Conservation (phyloP, 805 yeast genomes). For the Candida ascalaphidarum region DNA sequence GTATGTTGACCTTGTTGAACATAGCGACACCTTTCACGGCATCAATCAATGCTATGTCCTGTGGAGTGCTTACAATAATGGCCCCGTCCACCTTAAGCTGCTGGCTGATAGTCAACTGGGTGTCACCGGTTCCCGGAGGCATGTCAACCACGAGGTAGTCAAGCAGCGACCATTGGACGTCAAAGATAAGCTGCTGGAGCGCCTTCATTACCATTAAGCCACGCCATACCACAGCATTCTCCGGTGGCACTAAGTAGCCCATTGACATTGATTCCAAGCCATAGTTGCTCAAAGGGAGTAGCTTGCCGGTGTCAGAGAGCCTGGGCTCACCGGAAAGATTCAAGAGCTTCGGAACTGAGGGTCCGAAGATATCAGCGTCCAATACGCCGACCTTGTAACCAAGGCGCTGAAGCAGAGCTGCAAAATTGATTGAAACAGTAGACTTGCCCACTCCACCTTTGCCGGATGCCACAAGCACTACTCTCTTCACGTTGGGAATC, state of each 20-base stretch:
- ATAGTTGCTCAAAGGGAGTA: slow-evolving; percentile 61
- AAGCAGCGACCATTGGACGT: slow-evolving; percentile 63
- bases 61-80: slow-evolving; percentile 77
- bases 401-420: slow-evolving; percentile 45
- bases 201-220: slow-evolving; percentile 87
- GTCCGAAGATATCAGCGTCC: slow-evolving; percentile 82
- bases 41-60: slow-evolving; percentile 74
- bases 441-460: slow-evolving; percentile 83
- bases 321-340: slow-evolving; percentile 66
- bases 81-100: slow-evolving; percentile 72
- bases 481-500: slow-evolving; percentile 53
- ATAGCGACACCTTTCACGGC: slow-evolving; percentile 73
- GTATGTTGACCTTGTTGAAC: slow-evolving; percentile 66
- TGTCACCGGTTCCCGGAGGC: slow-evolving; percentile 93
- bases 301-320: slow-evolving; percentile 39
- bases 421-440: slow-evolving; percentile 63
- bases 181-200: slow-evolving; percentile 72
- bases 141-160: slow-evolving; percentile 71
- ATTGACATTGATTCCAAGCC: slow-evolving; percentile 83
- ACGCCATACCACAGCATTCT: slow-evolving; percentile 74
- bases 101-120: slow-evolving; percentile 77
- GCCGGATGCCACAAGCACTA: slow-evolving; percentile 64
- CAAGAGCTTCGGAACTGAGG: slow-evolving; percentile 68
- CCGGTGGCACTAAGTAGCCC: slow-evolving; percentile 69
- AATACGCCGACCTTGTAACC: slow-evolving; percentile 60